Evolutionary conservation across 495 filamentous ascomycete genomes (phyloP), one percentile per base, ranked within the genome.

Genomic region (Hypoxylon intermedium): DNA sequence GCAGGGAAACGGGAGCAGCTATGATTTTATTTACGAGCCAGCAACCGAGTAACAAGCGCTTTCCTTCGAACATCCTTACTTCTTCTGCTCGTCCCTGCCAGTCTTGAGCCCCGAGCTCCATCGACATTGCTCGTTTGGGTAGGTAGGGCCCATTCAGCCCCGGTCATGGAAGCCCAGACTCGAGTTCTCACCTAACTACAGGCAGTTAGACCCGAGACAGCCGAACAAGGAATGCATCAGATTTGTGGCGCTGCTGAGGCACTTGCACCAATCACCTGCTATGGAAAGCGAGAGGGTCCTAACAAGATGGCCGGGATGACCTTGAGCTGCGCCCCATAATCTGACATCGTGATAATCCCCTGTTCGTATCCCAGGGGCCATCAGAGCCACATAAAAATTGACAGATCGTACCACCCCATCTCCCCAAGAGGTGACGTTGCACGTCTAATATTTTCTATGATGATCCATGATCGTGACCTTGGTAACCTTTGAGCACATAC

Each of bases 371-470:
- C 62, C n/a, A 56, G 56, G 46, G 62, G 52, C 43, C 42, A 60
- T 65, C 56, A 57, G 40, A 19, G 46, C 44, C 38, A 52, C 34
- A 55, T 24, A 24, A 58, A 42, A 41, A 58, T 37, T 33, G 33
- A 37, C 26, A 60, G 56, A 65, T 65, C 56, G 56, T 65, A 65
- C 43, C 62, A 65, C 62, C 62, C 56, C 62, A 65, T 65, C 48
- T 12, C 52, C 46, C 54, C 41, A 48, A 41, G 38, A 47, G 52
- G 62, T 60, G 62, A 65, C 62, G 56, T 65, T 65, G 48, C 60
- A 33, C 41, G 41, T 60, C 57, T 34, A 42, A 23, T 9, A 48
- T 30, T 37, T 46, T 58, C 30, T 48, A 43, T 31, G 42, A 59
- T 46, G 26, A 46, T 41, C 37, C 24, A 53, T 60, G 48, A 60